Base-by-base conservation (phyloP, 352 stramenopile species). In the Thalassiosira hispida region DNA sequence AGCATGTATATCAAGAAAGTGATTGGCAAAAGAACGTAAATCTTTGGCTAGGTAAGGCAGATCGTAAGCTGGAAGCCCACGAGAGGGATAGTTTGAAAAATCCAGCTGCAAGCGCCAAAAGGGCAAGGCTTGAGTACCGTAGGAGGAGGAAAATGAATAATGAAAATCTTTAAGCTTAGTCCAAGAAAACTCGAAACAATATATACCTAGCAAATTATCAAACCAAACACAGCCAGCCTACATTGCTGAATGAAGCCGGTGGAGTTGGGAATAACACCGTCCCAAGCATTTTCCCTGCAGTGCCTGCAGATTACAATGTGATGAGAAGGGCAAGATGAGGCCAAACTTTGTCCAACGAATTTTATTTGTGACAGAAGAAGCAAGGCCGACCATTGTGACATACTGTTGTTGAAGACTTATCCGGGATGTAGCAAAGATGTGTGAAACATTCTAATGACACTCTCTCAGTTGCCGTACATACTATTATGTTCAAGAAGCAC, bases 301-400 rank as follows among this genome's bases (percentile, higher is more conserved):
- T n/a, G n/a, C 96, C 96, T 1, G 93, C 96, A 0, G 95, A 96
- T 7, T 98, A 95, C 66, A 42, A 1, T 99, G 97, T 65, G 96
- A 98, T 53, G 94, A 97, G 8, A 97, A 93, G 1, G 97, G 96
- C 23, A 97, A 98, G 25, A 86, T 71, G 84, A 93, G 7, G 93
- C 91, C 2, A 92, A 98, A 68, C 96, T 95, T 16, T 99, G 97
- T 83, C 97, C 97, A 18, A 90, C 95, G 66, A 96, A 96, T 0
- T 96, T 98, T 77, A 98, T 97, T 84, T 99, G 97, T 67, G 88
- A 98, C 12, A 95, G 97, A 81, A 96, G 96, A 22, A 99, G n/a
- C n/a, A n/a, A n/a, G n/a, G n/a, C n/a, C n/a, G n/a, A n/a, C n/a
- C n/a, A n/a, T n/a, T n/a, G n/a, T n/a, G n/a, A n/a, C n/a, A n/a